These are phyloP conservation scores for Sugiyamaella xylanicola DNA, from an alignment of 1,139 yeast genomes.

Conservation along the genomic window DNA sequence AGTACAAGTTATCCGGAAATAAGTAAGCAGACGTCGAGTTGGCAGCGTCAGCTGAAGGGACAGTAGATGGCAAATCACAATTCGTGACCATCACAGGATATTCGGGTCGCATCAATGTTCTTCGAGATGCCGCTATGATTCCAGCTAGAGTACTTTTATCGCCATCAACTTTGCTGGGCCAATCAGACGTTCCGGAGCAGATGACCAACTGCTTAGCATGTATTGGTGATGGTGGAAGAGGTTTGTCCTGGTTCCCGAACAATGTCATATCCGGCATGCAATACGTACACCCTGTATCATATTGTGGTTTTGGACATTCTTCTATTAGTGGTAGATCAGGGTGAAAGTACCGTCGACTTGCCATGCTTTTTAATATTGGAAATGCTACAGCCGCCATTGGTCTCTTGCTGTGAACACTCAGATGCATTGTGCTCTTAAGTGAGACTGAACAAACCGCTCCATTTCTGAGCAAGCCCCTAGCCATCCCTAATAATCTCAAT, in stretches of 20 bases:
- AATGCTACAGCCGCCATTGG: neutral
- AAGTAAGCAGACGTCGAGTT: slow-evolving; percentile 39
- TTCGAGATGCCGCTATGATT: slow-evolving; percentile 18
- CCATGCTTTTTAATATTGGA: neutral
- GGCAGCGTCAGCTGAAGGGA: slow-evolving; percentile 18
- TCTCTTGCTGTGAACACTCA: neutral
- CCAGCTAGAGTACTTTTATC: slow-evolving; percentile 48
- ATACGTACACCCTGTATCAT: slow-evolving; percentile 64
- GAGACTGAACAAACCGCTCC: no score
- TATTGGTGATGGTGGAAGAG: slow-evolving; percentile 47
- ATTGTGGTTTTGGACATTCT: slow-evolving; percentile 54
- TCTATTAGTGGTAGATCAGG: slow-evolving; percentile 20
- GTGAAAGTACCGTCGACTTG: neutral
- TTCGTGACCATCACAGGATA: slow-evolving; percentile 59
- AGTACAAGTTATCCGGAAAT: slow-evolving; percentile 58
- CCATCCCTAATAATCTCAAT: neutral
- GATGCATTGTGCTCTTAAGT: neutral
- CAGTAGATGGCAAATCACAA: slow-evolving; percentile 35
- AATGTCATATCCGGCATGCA: slow-evolving; percentile 49
- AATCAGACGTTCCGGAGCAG: slow-evolving; percentile 47
- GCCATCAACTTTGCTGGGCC: slow-evolving; percentile 63
- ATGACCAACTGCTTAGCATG: slow-evolving; percentile 62
- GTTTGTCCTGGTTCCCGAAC: slow-evolving; percentile 25
- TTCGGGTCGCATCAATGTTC: slow-evolving; percentile 36
- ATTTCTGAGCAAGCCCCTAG: neutral